A percentile compares a stretch with the other conserved stretches of the same genome.
Conservation (phyloP, 1,284 basidiomycete species). For the Leccinum insolens region DNA sequence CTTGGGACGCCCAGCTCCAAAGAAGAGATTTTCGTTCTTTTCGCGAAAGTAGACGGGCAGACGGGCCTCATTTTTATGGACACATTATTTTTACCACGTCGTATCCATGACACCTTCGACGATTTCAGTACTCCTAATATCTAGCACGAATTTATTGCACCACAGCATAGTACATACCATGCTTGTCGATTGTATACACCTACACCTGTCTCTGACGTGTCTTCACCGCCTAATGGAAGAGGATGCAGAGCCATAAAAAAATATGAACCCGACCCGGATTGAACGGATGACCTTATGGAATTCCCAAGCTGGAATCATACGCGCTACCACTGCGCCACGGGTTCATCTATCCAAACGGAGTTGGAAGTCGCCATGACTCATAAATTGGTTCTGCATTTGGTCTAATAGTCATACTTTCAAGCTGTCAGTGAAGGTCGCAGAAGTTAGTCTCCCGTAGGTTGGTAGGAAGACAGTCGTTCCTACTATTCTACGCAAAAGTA, state of each 20-base stretch:
- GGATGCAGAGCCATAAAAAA: constrained; percentile 13
- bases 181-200: constrained; percentile 11
- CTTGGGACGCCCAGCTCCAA: constrained; percentile 13
- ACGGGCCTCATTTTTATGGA: constrained; percentile 14
- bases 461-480: too few species aligned
- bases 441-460: too few species aligned
- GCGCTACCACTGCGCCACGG: constrained; percentile 39
- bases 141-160: constrained; percentile 23
- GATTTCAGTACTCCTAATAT: constrained; percentile 14
- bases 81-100: constrained; percentile 6
- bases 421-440: too few species aligned
- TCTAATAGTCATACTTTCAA: not conserved
- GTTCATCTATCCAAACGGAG: constrained; percentile 6
- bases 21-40: constrained; percentile 35
- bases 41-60: constrained; percentile 31
- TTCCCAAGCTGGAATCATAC: constrained; percentile 35
- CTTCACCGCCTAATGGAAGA: not conserved
- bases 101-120: constrained; percentile 20
- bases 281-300: constrained; percentile 62
- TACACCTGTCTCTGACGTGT: constrained; percentile 1
- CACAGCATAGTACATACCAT: constrained; percentile 12
- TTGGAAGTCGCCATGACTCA: not conserved
- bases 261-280: constrained; percentile 58
- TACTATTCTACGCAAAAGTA: not conserved
- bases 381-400: not conserved